phyloP scores from a whole-genome alignment of 2,329 filamentous ascomycete species.

The Claviceps lovelessii region DNA sequence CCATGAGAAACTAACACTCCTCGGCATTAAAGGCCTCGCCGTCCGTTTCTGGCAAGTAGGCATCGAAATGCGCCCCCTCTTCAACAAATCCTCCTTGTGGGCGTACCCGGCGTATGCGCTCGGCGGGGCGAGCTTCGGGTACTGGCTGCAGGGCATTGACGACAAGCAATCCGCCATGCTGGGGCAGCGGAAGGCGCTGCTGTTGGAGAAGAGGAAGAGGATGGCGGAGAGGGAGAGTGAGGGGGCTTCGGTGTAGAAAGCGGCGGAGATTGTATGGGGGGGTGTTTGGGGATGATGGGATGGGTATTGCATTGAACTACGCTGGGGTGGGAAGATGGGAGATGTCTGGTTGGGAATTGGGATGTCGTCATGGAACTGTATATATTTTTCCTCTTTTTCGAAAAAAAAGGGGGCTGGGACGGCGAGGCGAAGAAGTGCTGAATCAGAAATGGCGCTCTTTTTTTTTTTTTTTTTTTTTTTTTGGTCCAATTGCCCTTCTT shows the following conservation, averaged over 20 bases:
- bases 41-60: conserved; percentile 93
- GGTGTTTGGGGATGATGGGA: too few species aligned
- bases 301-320: too few species aligned
- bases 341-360: too few species aligned
- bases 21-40: conserved; percentile 53
- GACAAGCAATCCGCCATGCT: conserved; percentile 65
- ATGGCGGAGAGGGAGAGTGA: conserved; percentile 28
- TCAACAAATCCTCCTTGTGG: conserved; percentile 73
- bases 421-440: too few species aligned
- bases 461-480: not conserved
- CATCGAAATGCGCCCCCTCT: conserved; percentile 94
- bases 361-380: not conserved
- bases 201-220: conserved; percentile 81
- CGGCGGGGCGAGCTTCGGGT: conserved; percentile 82
- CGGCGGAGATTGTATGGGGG: too few species aligned
- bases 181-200: conserved; percentile 58
- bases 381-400: not conserved
- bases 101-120: conserved; percentile 81
- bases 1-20: too few species aligned
- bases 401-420: too few species aligned
- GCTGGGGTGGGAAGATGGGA: too few species aligned
- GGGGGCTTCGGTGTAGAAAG: not conserved
- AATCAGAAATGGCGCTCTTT: not conserved
- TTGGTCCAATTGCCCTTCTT: too few species aligned
- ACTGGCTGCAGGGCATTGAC: conserved; percentile 90